Evolutionary conservation across 176 grass and related monocot species (phyloP).

Genomic region (Phoenix roebelenii): DNA sequence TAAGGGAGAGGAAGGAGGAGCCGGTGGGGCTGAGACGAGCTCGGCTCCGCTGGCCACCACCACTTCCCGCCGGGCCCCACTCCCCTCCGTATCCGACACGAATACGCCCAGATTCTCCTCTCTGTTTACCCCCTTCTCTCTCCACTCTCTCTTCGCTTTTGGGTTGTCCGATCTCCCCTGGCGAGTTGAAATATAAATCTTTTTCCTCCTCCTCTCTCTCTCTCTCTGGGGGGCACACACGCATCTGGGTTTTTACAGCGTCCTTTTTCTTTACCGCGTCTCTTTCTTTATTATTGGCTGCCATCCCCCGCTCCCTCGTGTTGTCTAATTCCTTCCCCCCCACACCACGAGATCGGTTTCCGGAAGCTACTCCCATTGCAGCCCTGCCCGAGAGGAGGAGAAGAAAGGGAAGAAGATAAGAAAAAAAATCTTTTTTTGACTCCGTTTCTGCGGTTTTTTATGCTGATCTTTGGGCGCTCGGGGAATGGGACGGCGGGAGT

Average conservation of each 20-base stretch:
- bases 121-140: no score
- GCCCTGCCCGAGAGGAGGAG: not conserved
- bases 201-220: not conserved
- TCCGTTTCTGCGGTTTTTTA: not conserved
- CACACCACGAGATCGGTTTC: not conserved
- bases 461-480: not conserved
- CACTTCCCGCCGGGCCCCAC: no score
- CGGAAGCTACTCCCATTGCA: not conserved
- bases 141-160: no score
- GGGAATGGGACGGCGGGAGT: not conserved
- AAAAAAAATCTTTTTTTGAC: not conserved
- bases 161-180: no score
- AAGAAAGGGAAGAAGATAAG: not conserved
- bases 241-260: not conserved
- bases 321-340: not conserved
- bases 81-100: no score
- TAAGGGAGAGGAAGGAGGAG: no score
- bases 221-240: not conserved
- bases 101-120: no score
- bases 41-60: no score
- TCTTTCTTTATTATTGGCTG: not conserved
- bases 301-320: not conserved
- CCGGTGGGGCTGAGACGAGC: no score
- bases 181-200: no score
- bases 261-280: not conserved